Percentiles rank a stretch among this genome's conserved stretches.
Evolutionary conservation across 345 rosid species (phyloP).

Genomic region (Aethionema arabicum): DNA sequence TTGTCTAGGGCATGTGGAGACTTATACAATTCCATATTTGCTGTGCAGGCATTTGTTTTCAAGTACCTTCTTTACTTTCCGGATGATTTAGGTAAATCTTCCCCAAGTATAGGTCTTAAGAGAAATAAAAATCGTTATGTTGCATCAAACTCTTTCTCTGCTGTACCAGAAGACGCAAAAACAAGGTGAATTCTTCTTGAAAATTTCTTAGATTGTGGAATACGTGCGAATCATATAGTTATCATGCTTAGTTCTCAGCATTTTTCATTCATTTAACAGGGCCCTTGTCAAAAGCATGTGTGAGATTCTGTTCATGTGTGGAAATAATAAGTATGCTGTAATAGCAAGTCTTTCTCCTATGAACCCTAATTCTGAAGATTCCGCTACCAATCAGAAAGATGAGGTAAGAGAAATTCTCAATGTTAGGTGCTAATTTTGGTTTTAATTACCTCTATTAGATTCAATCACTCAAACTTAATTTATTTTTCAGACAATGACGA

Average conservation of each 20-base stretch:
- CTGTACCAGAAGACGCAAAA: conserved; percentile 66
- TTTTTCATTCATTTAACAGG: conserved; percentile 39
- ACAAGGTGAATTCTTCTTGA: conserved; percentile 57
- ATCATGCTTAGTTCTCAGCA: conserved; percentile 15
- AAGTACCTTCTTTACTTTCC: conserved; percentile 88
- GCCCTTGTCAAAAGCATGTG: conserved; percentile 89
- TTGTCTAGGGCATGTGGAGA: conserved; percentile 15
- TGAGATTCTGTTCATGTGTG: conserved; percentile 88
- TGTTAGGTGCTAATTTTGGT: conserved; percentile 20
- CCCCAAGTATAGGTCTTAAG: conserved; percentile 39
- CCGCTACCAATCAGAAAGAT: conserved; percentile 38
- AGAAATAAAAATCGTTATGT: conserved; percentile 42
- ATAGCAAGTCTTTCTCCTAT: conserved; percentile 54
- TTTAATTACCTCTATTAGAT: conserved; percentile 2
- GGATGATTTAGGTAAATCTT: conserved; percentile 53
- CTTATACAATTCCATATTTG: conserved; percentile 25
- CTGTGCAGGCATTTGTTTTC: conserved; percentile 89
- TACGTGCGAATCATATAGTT: conserved; percentile 3
- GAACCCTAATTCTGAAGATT: conserved; percentile 38
- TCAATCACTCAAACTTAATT: conserved; percentile 15
- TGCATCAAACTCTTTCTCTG: conserved; percentile 54
- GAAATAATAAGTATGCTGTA: conserved; percentile 65
- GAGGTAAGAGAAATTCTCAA: conserved; percentile 46
- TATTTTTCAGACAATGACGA: conserved; percentile 47
- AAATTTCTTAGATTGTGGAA: conserved; percentile 13